phyloP scores from a whole-genome alignment of 2,329 filamentous ascomycete genomes.

The Fusarium musae region DNA sequence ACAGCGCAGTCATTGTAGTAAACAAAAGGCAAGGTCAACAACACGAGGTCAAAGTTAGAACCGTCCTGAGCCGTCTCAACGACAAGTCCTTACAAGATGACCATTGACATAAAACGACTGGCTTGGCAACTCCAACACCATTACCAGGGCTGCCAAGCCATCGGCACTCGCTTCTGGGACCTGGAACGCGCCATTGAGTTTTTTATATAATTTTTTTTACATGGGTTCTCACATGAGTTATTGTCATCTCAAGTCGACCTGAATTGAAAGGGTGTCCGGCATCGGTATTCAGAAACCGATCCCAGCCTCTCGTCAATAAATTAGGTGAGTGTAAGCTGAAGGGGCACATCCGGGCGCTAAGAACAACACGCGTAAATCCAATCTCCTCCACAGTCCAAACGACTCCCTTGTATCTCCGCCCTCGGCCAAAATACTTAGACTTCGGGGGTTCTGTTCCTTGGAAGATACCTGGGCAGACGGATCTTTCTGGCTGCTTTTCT shows the following conservation, averaged over 20 bases:
- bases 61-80: conserved; percentile 8
- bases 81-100: not conserved
- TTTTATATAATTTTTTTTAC: conserved; percentile 24
- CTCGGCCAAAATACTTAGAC: conserved; percentile 7
- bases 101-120: not conserved
- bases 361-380: conserved; percentile 2
- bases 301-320: not conserved
- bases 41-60: not conserved
- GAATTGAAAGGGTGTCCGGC: conserved; percentile 12
- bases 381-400: conserved; percentile 5
- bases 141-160: not conserved
- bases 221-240: not conserved
- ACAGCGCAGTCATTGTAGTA: not conserved
- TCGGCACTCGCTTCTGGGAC: not conserved
- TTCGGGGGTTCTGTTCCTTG: conserved; percentile 7
- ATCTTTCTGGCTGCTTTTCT: not conserved
- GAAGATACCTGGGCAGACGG: conserved; percentile 9
- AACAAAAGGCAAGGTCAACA: not conserved
- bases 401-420: not conserved
- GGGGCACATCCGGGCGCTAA: conserved; percentile 1
- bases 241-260: not conserved
- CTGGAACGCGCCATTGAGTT: conserved; percentile 9
- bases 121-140: conserved; percentile 1
- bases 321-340: not conserved
- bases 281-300: conserved; percentile 6